Conservation (phyloP, 176 grass and related monocot species). For the Saccharum officinarum region DNA sequence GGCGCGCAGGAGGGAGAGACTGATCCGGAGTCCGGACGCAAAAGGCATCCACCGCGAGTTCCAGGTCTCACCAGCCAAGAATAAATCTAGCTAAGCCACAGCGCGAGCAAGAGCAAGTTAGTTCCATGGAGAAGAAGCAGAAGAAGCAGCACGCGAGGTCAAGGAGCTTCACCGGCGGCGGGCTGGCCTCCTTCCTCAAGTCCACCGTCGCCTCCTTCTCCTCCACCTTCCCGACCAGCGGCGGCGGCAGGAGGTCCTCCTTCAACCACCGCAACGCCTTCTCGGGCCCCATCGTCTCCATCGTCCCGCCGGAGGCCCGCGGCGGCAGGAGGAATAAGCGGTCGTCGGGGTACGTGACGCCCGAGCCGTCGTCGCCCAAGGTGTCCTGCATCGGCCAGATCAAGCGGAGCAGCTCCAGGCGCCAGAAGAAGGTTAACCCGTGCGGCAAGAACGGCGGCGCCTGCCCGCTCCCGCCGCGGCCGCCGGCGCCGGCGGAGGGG, state of each 20-base stretch:
- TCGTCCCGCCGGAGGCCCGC: constrained; percentile 76
- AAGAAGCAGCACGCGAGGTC: constrained; percentile 37
- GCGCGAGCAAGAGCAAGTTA: not conserved
- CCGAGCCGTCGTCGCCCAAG: constrained; percentile 84
- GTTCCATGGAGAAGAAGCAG: constrained; percentile 22
- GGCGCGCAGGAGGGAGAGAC: not conserved
- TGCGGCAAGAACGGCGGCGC: constrained; percentile 51
- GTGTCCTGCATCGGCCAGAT: constrained; percentile 94
- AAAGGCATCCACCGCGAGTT: not conserved
- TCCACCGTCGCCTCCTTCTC: constrained; percentile 59
- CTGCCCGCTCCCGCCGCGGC: constrained; percentile 36
- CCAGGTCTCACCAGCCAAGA: not conserved
- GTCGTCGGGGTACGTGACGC: constrained; percentile 34
- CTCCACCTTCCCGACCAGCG: constrained; percentile 16
- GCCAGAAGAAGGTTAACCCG: constrained; percentile 38
- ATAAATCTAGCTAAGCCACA: not conserved
- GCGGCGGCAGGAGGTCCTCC: constrained; percentile 8
- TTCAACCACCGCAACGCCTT: constrained; percentile 67
- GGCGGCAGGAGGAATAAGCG: not conserved
- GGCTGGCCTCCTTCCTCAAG: constrained; percentile 55
- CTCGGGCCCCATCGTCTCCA: constrained; percentile 73
- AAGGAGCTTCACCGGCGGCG: constrained; percentile 32
- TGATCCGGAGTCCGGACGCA: not conserved
- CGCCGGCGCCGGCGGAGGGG: not conserved
- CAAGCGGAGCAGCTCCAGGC: constrained; percentile 52